Evolutionary conservation across 2,329 filamentous ascomycete genomes (phyloP), one percentile per base, ranked within the genome.

Genomic region (Waltergamsia citrina): DNA sequence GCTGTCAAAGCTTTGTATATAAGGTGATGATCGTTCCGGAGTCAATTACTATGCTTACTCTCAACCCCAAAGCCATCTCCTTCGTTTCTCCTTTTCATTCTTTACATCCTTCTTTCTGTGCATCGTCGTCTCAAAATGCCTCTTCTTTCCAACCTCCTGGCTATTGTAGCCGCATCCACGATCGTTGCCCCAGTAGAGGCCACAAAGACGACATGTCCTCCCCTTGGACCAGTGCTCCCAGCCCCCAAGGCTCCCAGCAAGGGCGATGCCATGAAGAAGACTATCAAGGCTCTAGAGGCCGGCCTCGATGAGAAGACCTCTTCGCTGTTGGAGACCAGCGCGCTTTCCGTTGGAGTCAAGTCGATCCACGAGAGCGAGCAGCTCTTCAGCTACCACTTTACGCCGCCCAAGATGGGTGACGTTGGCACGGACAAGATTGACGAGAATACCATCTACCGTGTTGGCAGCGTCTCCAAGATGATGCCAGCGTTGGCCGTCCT

Each of bases 301-400:
- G 30, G 27, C 10, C 46, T 60, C 28, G 37, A 51, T n/a, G 39
- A 7, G 10, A 21, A 45, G 17, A 22, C 49, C 17, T 50, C 51
- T 2, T 32, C 43, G 1, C 24, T 26, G 1, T 45, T 55, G 28
- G 43, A 47, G 16, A 34, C 40, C 6, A 56, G 55, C 2, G 57
- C 48, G 1, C 38, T 62, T 21, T 59, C 59, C 3, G 38, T 64
- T 6, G 56, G 48, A 6, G 49, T 60, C 34, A 54, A 56, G 38
- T 61, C 60, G 1, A 51, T 60, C 37, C 52, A 62, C 39, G 56
- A 62, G 36, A 39, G 41, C 22, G 33, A 27, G 5, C 49, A 49
- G 7, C 43, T 64, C 6, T 43, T 64, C 26, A 51, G 62, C 33
- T 47, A 54, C 25, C 54, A 61, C 43, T 48, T 56, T 42, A 64